Evolutionary conservation across 2,329 filamentous ascomycete species (phyloP).

Genomic region (Pseudogymnoascus sp.): DNA sequence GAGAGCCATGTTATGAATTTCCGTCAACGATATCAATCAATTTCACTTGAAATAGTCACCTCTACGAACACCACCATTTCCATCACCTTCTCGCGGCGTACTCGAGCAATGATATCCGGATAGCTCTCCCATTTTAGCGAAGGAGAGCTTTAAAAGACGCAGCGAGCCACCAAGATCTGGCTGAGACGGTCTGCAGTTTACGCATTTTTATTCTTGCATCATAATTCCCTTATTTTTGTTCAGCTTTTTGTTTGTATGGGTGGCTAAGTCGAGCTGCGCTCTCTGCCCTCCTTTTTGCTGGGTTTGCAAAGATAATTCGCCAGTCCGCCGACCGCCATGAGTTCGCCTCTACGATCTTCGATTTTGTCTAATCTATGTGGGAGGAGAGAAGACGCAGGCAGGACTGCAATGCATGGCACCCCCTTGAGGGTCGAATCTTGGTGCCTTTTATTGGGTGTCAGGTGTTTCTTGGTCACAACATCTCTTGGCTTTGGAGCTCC

Average conservation of each 20-base stretch:
- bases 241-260: conserved; percentile 25
- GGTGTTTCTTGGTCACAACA: conserved; percentile 2
- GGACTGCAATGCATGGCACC: background rate
- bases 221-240: conserved; percentile 34
- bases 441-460: background rate
- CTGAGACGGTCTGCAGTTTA: conserved; percentile 4
- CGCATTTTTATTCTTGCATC: conserved; percentile 30
- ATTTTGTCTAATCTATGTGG: background rate
- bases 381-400: background rate
- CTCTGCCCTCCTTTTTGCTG: conserved; percentile 6
- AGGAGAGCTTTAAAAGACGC: conserved; percentile 9
- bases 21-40: conserved; percentile 1
- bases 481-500: background rate
- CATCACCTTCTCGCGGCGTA: conserved; percentile 8
- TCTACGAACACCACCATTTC: conserved; percentile 7
- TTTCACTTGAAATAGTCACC: background rate
- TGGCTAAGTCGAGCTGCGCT: conserved; percentile 20
- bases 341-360: background rate
- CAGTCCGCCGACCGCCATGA: conserved; percentile 3
- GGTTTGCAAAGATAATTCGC: conserved; percentile 7
- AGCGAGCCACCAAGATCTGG: background rate
- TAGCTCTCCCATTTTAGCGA: conserved; percentile 8
- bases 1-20: conserved; percentile 5
- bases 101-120: conserved; percentile 9
- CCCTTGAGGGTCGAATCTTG: background rate